phyloP scores from a whole-genome alignment of 345 rosid genomes.

The Pistacia vera region DNA sequence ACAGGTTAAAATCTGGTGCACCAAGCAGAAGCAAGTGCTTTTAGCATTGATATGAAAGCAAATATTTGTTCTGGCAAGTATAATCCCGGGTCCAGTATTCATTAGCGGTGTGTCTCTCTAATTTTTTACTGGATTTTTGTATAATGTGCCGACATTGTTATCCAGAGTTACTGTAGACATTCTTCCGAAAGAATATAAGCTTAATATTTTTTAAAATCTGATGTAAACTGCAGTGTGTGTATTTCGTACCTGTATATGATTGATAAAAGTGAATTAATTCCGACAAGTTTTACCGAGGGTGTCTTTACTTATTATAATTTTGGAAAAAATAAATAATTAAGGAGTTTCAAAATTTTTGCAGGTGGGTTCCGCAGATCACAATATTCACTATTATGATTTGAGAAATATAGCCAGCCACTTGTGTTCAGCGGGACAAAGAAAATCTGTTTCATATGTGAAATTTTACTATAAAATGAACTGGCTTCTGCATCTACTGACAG shows the following conservation, averaged over 20 bases:
- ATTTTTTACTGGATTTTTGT: background rate
- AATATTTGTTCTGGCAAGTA: slow-evolving; percentile 65
- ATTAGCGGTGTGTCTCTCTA: slow-evolving; percentile 51
- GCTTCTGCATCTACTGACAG: slow-evolving; percentile 66
- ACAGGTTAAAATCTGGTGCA: slow-evolving; percentile 76
- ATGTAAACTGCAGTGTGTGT: no score
- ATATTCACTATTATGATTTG: slow-evolving; percentile 60
- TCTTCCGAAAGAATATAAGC: background rate
- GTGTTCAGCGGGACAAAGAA: slow-evolving; percentile 62
- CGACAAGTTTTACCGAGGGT: background rate
- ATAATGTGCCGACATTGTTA: background rate
- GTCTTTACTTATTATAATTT: background rate
- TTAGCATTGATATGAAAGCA: slow-evolving; percentile 58
- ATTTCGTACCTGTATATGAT: background rate
- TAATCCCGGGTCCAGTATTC: slow-evolving; percentile 62
- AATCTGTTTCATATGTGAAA: slow-evolving; percentile 68
- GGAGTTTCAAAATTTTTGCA: slow-evolving; percentile 24
- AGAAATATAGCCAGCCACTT: slow-evolving; percentile 53
- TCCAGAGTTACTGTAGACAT: background rate
- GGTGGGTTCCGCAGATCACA: slow-evolving; percentile 74
- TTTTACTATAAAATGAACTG: slow-evolving; percentile 63
- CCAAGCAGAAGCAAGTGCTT: slow-evolving; percentile 62
- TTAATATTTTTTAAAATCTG: background rate
- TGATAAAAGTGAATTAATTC: background rate
- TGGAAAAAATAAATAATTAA: background rate